phyloP scores from a whole-genome alignment of 352 stramenopile species.

The Phytophthora kernoviae region DNA sequence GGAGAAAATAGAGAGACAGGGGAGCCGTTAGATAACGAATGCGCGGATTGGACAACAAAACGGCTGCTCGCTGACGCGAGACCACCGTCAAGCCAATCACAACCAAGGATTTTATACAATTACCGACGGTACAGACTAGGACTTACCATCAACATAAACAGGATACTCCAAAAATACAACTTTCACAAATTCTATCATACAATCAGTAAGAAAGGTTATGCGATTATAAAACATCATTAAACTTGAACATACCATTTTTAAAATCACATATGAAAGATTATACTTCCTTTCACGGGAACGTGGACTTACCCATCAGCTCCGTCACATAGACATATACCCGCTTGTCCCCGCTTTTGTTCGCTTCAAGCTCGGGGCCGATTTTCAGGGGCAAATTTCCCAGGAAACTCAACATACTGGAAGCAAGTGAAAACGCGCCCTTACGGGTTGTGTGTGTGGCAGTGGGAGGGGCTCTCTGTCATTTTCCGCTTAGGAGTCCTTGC shows the following conservation, averaged over 20 bases:
- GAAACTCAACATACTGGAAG: neutral
- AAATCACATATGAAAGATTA: neutral
- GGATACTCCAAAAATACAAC: no score
- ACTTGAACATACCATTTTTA: no score
- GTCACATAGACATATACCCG: conserved; percentile 26
- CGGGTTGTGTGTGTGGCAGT: no score
- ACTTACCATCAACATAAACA: neutral
- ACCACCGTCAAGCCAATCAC: neutral
- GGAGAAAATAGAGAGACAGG: neutral
- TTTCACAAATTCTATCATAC: no score
- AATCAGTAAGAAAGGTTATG: no score
- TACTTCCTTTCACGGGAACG: neutral
- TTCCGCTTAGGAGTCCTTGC: no score
- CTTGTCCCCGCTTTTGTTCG: neutral
- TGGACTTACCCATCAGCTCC: conserved; percentile 24
- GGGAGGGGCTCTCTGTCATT: no score
- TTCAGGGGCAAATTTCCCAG: no score
- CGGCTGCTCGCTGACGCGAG: no score
- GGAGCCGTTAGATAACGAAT: no score
- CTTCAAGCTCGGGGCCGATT: conserved; percentile 6
- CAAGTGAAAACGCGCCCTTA: neutral
- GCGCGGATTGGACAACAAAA: no score
- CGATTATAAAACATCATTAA: no score
- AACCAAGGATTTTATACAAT: neutral
- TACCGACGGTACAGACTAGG: neutral